Percentiles rank a stretch among this genome's conserved stretches.
phyloP scores from a whole-genome alignment of 768 basidiomycete species.

The Russula foetens region DNA sequence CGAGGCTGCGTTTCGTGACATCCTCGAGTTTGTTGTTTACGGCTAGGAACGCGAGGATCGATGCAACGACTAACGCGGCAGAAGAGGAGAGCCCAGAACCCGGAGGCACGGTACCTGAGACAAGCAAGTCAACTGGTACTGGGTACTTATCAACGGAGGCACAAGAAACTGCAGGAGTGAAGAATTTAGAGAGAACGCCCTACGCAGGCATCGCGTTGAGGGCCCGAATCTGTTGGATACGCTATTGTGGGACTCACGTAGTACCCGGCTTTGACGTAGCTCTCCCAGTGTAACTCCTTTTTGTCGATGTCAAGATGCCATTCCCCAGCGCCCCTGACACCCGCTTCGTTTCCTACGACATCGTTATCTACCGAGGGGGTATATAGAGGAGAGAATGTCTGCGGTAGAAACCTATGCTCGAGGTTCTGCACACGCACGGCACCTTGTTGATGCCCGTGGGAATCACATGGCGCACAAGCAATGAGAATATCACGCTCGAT shows the following conservation, averaged over 20 bases:
- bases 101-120: slow-evolving; percentile 77
- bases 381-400: slow-evolving; percentile 48
- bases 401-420: slow-evolving; percentile 48
- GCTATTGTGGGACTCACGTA: slow-evolving; percentile 41
- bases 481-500: slow-evolving; percentile 80
- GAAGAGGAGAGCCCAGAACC: slow-evolving; percentile 85
- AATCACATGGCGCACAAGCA: slow-evolving; percentile 47
- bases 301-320: slow-evolving; percentile 77
- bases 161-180: slow-evolving; percentile 25
- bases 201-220: slow-evolving; percentile 21
- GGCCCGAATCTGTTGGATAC: background rate
- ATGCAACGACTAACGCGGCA: slow-evolving; percentile 86
- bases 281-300: slow-evolving; percentile 69
- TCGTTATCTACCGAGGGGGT: slow-evolving; percentile 27
- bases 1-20: slow-evolving; percentile 62
- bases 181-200: slow-evolving; percentile 64
- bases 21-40: slow-evolving; percentile 55
- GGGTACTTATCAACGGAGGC: slow-evolving; percentile 23
- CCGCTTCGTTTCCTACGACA: slow-evolving; percentile 29
- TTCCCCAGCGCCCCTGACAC: slow-evolving; percentile 36
- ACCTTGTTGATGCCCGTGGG: slow-evolving; percentile 35
- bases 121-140: slow-evolving; percentile 63
- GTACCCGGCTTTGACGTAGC: slow-evolving; percentile 82
- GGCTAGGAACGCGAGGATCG: slow-evolving; percentile 71
- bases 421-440: slow-evolving; percentile 57